Evolutionary conservation across 495 filamentous ascomycete genomes (phyloP).

Genomic region (Hamigera avellanea): DNA sequence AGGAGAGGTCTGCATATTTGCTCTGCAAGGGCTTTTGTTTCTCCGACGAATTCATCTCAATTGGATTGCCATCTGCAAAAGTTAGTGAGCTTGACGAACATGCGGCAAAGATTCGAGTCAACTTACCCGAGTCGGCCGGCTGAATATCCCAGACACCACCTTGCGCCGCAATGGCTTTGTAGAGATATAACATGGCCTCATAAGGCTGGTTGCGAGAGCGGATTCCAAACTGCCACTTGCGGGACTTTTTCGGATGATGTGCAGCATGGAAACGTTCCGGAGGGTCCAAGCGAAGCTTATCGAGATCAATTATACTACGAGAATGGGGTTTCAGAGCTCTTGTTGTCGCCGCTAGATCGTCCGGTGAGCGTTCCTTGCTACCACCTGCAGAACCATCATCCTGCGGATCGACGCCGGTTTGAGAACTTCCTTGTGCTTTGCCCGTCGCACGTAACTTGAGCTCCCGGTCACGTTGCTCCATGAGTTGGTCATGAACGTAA

Average conservation of each 20-base stretch:
- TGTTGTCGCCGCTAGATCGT: constrained; percentile 65
- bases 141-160: constrained; percentile 70
- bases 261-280: constrained; percentile 56
- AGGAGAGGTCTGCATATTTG: constrained; percentile 35
- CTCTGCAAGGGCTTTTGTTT: constrained; percentile 28
- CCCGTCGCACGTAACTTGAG: constrained; percentile 19
- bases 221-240: constrained; percentile 97
- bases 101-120: background rate
- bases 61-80: constrained; percentile 13
- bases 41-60: constrained; percentile 15
- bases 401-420: constrained; percentile 22
- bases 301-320: constrained; percentile 44
- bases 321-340: constrained; percentile 72
- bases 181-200: constrained; percentile 88
- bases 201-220: constrained; percentile 84
- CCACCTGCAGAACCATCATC: constrained; percentile 36
- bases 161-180: constrained; percentile 76
- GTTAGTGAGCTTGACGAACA: background rate
- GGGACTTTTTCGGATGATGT: constrained; percentile 50
- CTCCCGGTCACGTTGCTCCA: constrained; percentile 56
- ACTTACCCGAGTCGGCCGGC: constrained; percentile 29
- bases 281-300: constrained; percentile 46
- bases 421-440: constrained; percentile 14
- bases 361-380: constrained; percentile 41
- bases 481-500: constrained; percentile 77